Percentiles rank a stretch among this genome's conserved stretches.
phyloP scores from a whole-genome alignment of 176 grass and related monocot species.

The Paspalum vaginatum region DNA sequence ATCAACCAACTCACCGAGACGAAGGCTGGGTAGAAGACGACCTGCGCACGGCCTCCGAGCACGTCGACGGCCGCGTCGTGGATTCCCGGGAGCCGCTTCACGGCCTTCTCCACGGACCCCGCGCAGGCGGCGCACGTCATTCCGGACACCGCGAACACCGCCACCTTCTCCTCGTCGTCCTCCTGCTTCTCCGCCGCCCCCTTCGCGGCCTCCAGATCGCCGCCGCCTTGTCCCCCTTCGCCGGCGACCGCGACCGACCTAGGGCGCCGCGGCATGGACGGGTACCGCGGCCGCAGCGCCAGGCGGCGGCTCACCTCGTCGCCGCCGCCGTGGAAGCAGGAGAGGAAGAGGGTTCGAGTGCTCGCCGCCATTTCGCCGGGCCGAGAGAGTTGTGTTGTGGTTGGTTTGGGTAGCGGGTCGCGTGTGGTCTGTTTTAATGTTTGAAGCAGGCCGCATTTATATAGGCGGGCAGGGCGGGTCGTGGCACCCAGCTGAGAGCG shows the following conservation, averaged over 20 bases:
- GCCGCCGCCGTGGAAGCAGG: conserved; percentile 58
- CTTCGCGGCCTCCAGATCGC: conserved; percentile 52
- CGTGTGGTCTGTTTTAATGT: background rate
- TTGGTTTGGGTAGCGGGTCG: background rate
- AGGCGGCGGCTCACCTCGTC: conserved; percentile 49
- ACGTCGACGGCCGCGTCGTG: conserved; percentile 88
- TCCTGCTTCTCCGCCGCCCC: conserved; percentile 32
- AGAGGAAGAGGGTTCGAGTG: conserved; percentile 44
- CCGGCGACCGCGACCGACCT: conserved; percentile 18
- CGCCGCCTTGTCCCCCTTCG: background rate
- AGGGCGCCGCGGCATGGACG: conserved; percentile 69
- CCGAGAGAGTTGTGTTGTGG: background rate
- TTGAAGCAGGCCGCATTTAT: conserved; percentile 7
- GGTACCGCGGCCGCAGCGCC: conserved; percentile 67
- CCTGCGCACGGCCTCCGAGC: conserved; percentile 75
- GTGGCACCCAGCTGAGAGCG: background rate
- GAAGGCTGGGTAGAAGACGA: conserved; percentile 83
- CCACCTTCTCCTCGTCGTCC: conserved; percentile 47
- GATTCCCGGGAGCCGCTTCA: conserved; percentile 88
- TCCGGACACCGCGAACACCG: conserved; percentile 64
- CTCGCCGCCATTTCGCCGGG: conserved; percentile 28
- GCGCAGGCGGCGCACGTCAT: conserved; percentile 89
- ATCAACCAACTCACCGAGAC: conserved; percentile 59
- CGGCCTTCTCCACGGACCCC: conserved; percentile 92
- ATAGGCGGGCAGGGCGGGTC: background rate